Conservation (phyloP, 306 rosid species). For the Canavalia ensiformis region DNA sequence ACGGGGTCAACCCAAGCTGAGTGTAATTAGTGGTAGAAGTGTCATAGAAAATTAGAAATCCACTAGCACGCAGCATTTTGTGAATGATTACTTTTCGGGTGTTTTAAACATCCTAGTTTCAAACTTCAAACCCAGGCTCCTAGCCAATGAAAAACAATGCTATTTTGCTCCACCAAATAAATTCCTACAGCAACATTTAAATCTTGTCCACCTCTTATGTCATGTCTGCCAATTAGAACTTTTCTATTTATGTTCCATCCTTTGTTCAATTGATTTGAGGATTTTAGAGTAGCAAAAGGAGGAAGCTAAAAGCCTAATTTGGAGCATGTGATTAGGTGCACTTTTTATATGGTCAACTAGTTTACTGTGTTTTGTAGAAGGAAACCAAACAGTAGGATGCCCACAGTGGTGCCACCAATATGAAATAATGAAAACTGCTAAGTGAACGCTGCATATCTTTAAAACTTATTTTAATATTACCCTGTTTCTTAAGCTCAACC, state of each 20-base stretch:
- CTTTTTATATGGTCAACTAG: constrained; percentile 4
- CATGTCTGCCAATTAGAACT: not conserved
- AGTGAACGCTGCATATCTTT: too few relatives aligned
- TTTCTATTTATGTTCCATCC: not conserved
- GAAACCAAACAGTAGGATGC: not conserved
- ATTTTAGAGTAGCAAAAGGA: not conserved
- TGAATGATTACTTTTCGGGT: not conserved
- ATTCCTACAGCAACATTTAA: constrained; percentile 15
- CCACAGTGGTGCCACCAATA: not conserved
- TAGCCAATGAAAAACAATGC: not conserved
- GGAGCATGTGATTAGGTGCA: not conserved
- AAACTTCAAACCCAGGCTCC: not conserved
- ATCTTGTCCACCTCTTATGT: not conserved
- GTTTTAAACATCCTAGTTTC: not conserved
- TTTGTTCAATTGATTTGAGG: constrained; percentile 9
- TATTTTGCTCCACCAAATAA: not conserved
- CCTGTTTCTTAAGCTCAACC: too few relatives aligned
- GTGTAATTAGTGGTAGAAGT: not conserved
- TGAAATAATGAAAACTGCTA: too few relatives aligned
- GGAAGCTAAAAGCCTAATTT: not conserved
- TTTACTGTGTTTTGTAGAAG: not conserved
- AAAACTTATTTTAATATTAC: too few relatives aligned
- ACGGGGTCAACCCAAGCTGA: constrained; percentile 1
- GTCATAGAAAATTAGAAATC: not conserved
- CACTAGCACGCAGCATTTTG: not conserved